These are phyloP conservation scores for Pyropia yezoensis DNA, from an alignment of 23 red algal genomes.

Conservation along the genomic window DNA sequence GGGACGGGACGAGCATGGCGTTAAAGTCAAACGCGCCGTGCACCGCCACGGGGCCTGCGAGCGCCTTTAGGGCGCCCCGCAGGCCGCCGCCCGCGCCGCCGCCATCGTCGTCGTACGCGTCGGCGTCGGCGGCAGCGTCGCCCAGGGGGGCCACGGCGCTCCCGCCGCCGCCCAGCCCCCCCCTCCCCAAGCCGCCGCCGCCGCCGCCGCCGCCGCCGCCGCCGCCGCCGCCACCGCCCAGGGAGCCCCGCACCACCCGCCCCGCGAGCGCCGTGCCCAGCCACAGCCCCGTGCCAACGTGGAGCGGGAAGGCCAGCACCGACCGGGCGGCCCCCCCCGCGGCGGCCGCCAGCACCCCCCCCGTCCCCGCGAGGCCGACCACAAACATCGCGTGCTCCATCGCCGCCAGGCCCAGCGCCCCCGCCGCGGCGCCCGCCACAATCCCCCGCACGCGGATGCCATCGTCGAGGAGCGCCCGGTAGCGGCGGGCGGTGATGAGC, in stretches of 20 bases:
- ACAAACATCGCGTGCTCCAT: constrained; percentile 39
- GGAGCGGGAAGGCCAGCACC: constrained; percentile 33
- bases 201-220: too few species aligned
- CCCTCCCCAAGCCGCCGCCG: too few species aligned
- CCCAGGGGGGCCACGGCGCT: too few species aligned
- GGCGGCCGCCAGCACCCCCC: neutral
- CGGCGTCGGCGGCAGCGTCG: too few species aligned
- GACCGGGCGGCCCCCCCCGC: constrained; percentile 7
- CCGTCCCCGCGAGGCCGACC: neutral
- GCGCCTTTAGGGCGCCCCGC: neutral
- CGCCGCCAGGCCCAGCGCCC: constrained; percentile 50
- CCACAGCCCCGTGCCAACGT: constrained; percentile 40
- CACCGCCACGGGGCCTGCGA: constrained; percentile 16
- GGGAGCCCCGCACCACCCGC: constrained; percentile 6
- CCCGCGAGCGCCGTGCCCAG: constrained; percentile 26
- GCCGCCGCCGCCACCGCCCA: too few species aligned
- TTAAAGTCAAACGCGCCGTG: constrained; percentile 41
- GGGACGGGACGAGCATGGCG: constrained; percentile 4
- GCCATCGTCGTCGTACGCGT: too few species aligned
- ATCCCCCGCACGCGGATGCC: constrained; percentile 27
- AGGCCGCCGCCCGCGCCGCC: neutral
- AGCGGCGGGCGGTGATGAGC: constrained; percentile 17
- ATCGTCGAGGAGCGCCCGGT: constrained; percentile 8
- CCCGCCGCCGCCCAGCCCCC: too few species aligned
- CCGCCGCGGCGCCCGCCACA: constrained; percentile 25